phyloP scores from a whole-genome alignment of 2,329 filamentous ascomycete genomes.

The Oidium heveae region DNA sequence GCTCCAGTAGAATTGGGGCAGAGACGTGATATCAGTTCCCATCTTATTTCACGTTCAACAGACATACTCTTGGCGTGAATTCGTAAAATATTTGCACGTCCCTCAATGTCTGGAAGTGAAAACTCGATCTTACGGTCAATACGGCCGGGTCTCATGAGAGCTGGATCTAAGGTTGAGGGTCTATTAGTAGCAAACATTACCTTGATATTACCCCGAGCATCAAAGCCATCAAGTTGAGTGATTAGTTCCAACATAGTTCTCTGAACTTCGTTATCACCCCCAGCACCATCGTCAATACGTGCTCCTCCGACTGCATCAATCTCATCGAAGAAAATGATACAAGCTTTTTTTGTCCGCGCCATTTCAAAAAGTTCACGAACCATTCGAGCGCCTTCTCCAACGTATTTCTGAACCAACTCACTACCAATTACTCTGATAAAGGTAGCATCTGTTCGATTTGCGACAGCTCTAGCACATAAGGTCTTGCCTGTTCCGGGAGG shows the following conservation, averaged over 20 bases:
- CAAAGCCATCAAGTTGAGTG: conserved; percentile 99
- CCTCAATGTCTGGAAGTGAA: conserved; percentile 87
- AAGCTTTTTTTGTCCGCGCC: conserved; percentile 92
- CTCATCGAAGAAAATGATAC: conserved; percentile 99
- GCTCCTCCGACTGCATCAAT: conserved; percentile 98
- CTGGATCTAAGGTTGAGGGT: conserved; percentile 88
- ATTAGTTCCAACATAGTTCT: conserved; percentile 91
- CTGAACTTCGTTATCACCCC: conserved; percentile 92
- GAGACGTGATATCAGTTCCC: conserved; percentile 91
- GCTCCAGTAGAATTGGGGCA: conserved; percentile 96
- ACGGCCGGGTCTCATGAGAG: conserved; percentile 78
- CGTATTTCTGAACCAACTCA: conserved; percentile 96
- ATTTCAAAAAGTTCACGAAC: conserved; percentile 97
- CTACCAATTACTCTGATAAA: conserved; percentile 97
- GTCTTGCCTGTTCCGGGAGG: conserved; percentile 93
- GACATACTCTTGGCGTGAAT: conserved; percentile 99
- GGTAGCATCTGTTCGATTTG: conserved; percentile 91
- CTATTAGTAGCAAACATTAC: conserved; percentile 99
- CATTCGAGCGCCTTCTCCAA: conserved; percentile 95
- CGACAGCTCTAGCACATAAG: conserved; percentile 93
- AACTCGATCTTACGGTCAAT: conserved; percentile 98
- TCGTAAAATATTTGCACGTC: conserved; percentile 85
- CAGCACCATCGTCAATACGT: conserved; percentile 95
- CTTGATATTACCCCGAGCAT: conserved; percentile 97
- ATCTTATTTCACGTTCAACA: conserved; percentile 92